These are phyloP conservation scores for Sclerospora graminicola DNA, from an alignment of 352 stramenopile genomes.

Conservation along the genomic window DNA sequence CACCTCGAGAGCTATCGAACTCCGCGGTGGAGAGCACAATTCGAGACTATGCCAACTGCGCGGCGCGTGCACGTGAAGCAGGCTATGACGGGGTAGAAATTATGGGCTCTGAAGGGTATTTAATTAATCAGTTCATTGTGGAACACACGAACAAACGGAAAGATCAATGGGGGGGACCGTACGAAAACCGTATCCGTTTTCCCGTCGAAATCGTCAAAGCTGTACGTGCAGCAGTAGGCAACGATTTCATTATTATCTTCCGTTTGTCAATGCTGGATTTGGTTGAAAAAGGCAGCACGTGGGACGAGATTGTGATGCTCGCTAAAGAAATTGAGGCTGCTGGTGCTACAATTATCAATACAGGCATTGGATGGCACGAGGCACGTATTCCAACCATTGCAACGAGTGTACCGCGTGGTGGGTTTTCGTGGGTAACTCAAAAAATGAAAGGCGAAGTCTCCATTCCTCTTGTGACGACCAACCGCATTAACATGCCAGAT, in stretches of 20 bases:
- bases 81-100: conserved; percentile 98
- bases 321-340: conserved; percentile 87
- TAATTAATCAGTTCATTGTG: conserved; percentile 98
- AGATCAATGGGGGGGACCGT: conserved; percentile 91
- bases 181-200: conserved; percentile 92
- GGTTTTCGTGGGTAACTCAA: conserved; percentile 91
- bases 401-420: conserved; percentile 90
- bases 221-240: conserved; percentile 81
- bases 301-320: conserved; percentile 86
- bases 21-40: conserved; percentile 87
- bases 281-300: conserved; percentile 84
- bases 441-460: conserved; percentile 83
- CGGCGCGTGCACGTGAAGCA: conserved; percentile 72
- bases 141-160: conserved; percentile 90
- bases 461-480: conserved; percentile 93
- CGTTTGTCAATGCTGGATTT: conserved; percentile 94
- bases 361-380: conserved; percentile 97
- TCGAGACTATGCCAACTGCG: conserved; percentile 88
- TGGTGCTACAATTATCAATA: conserved; percentile 96
- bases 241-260: conserved; percentile 98
- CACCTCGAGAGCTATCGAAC: conserved; percentile 72
- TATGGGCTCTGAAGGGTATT: conserved; percentile 97
- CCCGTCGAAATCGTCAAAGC: conserved; percentile 90
- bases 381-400: conserved; percentile 95
- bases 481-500: conserved; percentile 94